These are phyloP conservation scores for Saccharum officinarum DNA, from an alignment of 176 grass and related monocot species.

Conservation along the genomic window DNA sequence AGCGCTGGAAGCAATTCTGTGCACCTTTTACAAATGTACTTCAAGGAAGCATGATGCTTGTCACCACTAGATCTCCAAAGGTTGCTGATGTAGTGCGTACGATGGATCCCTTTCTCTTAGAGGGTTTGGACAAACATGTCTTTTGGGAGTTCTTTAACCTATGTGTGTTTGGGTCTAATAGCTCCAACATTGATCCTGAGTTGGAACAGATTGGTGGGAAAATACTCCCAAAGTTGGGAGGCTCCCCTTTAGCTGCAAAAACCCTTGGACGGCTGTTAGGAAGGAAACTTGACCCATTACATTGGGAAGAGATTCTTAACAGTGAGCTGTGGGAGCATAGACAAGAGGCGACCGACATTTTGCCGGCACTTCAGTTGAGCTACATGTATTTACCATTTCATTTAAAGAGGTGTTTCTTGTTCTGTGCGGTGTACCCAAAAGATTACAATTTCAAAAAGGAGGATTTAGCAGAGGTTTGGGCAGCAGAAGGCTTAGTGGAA, in stretches of 20 bases:
- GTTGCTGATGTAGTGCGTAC: not conserved
- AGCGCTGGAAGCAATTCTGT: conserved; percentile 12
- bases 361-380: conserved; percentile 44
- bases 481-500: not conserved
- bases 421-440: conserved; percentile 52
- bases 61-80: conserved; percentile 34
- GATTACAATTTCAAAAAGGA: not conserved
- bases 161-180: conserved; percentile 1
- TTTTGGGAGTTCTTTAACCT: conserved; percentile 25
- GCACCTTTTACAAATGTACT: not conserved
- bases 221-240: conserved; percentile 27
- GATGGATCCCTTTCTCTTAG: not conserved
- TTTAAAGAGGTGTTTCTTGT: conserved; percentile 45
- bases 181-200: not conserved
- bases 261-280: conserved; percentile 40
- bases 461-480: not conserved
- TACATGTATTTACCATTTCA: conserved; percentile 48
- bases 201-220: conserved; percentile 14
- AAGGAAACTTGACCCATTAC: not conserved
- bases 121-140: not conserved
- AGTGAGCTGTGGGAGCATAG: conserved; percentile 42
- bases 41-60: conserved; percentile 29
- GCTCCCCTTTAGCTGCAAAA: conserved; percentile 38
- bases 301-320: conserved; percentile 23
- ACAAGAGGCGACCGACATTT: conserved; percentile 24